Conservation (phyloP, 1,284 basidiomycete genomes). For the Ceratobasidium sp. region DNA sequence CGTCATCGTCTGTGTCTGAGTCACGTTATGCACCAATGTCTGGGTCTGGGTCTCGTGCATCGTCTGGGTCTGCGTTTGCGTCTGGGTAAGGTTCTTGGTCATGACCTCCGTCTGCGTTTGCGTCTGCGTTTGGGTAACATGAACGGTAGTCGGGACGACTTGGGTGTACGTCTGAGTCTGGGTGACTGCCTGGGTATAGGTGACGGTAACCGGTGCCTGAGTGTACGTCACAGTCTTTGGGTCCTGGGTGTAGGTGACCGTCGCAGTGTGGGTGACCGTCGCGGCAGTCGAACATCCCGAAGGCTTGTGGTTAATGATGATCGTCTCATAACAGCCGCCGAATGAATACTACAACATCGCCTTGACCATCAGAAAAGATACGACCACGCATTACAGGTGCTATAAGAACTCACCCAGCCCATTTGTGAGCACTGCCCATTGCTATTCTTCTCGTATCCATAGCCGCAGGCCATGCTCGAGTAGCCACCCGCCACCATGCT, state of each 20-base stretch:
- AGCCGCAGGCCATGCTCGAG: slow-evolving; percentile 44
- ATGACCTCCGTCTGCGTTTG: not conserved
- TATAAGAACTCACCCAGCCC: slow-evolving; percentile 43
- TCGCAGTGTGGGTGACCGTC: slow-evolving; percentile 31
- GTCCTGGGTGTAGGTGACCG: slow-evolving; percentile 24
- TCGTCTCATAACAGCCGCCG: slow-evolving; percentile 46
- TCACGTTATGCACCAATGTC: slow-evolving; percentile 25
- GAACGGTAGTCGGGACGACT: not conserved
- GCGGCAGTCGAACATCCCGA: not conserved
- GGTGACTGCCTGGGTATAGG: slow-evolving; percentile 13
- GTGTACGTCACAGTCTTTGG: slow-evolving; percentile 23
- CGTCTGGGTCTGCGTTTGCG: slow-evolving; percentile 34
- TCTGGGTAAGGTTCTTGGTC: slow-evolving; percentile 17
- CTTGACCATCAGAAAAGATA: not conserved
- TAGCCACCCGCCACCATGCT: slow-evolving; percentile 45
- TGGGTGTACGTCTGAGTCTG: slow-evolving; percentile 19
- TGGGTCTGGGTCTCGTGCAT: slow-evolving; percentile 23
- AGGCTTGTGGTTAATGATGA: slow-evolving; percentile 43
- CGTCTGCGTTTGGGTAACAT: slow-evolving; percentile 18
- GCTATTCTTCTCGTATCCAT: slow-evolving; percentile 44
- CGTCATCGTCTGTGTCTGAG: slow-evolving; percentile 35
- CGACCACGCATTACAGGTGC: not conserved
- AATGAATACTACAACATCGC: slow-evolving; percentile 30
- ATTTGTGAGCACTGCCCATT: slow-evolving; percentile 40
- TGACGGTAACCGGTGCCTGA: slow-evolving; percentile 7